These are phyloP conservation scores for Trichoderma hamatum DNA, from an alignment of 2,329 filamentous ascomycete species.

Conservation along the genomic window DNA sequence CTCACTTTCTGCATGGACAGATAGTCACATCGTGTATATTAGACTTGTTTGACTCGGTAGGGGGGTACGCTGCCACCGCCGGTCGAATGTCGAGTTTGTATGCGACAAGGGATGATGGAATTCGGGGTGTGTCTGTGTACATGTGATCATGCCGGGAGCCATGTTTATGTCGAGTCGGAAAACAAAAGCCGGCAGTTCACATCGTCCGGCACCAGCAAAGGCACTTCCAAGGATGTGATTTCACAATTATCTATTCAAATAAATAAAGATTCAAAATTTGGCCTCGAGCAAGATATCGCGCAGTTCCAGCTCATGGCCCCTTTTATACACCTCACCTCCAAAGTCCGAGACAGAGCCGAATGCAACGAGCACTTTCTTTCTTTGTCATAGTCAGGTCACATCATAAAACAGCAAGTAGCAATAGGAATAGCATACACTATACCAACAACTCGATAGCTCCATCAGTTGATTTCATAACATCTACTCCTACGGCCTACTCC, in stretches of 20 bases:
- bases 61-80: not conserved
- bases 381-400: not conserved
- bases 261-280: not conserved
- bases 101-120: too few species aligned
- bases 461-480: not conserved
- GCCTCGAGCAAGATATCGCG: not conserved
- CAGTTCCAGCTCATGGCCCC: not conserved
- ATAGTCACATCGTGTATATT: not conserved
- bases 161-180: too few species aligned
- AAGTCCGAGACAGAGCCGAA: not conserved
- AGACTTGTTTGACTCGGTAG: not conserved
- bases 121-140: not conserved
- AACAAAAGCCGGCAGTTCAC: not conserved
- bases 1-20: not conserved
- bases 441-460: not conserved
- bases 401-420: not conserved
- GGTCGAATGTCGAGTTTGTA: not conserved
- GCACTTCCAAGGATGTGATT: too few species aligned
- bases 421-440: not conserved
- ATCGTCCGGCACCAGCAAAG: not conserved
- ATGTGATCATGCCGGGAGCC: too few species aligned
- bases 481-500: not conserved
- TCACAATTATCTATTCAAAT: not conserved
- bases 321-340: too few species aligned
- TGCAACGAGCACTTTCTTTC: not conserved